Evolutionary conservation across 805 yeast species (phyloP).

Genomic region (Saccharomyces cerevisiae): DNA sequence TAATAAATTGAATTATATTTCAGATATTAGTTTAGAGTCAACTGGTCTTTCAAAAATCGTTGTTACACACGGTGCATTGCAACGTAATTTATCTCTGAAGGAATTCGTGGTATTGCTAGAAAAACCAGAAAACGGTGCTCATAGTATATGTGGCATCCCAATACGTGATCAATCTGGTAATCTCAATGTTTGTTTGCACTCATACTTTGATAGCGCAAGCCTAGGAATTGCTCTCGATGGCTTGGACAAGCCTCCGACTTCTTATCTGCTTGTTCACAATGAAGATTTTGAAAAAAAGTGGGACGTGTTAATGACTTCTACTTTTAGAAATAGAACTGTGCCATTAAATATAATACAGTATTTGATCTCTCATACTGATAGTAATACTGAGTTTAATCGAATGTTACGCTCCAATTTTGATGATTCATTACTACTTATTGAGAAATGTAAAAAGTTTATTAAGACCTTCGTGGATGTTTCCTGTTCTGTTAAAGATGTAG

Average conservation of each 20-base stretch:
- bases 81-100: slow-evolving; percentile 28
- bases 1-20: slow-evolving; percentile 35
- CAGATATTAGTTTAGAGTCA: slow-evolving; percentile 46
- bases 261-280: not conserved
- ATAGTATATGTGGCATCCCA: not conserved
- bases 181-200: slow-evolving; percentile 37
- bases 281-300: not conserved
- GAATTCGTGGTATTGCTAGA: slow-evolving; percentile 14
- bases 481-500: not conserved
- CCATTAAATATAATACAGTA: not conserved
- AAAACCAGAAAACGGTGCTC: not conserved
- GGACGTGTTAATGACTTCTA: not conserved
- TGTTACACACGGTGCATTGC: slow-evolving; percentile 27
- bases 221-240: not conserved
- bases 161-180: slow-evolving; percentile 7
- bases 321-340: not conserved
- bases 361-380: not conserved
- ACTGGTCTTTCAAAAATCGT: slow-evolving; percentile 51
- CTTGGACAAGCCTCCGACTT: slow-evolving; percentile 40
- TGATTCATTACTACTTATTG: not conserved
- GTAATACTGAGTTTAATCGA: not conserved
- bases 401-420: not conserved
- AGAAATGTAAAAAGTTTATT: not conserved
- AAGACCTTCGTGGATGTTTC: not conserved
- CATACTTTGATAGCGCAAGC: slow-evolving; percentile 15